Conservation (phyloP, 306 rosid species). For the Cicer judaicum region DNA sequence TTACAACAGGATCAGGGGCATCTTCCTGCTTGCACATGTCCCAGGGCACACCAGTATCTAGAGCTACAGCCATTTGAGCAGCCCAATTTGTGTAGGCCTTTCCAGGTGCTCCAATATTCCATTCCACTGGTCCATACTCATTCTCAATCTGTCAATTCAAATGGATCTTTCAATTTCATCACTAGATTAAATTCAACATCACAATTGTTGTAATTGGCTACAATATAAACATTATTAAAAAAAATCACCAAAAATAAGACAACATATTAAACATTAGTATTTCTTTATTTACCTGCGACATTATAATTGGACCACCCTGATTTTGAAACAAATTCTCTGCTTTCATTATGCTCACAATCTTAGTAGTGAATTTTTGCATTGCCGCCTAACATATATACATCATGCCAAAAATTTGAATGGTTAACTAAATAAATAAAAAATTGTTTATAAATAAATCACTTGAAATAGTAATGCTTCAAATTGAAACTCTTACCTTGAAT, state of each 20-base stretch:
- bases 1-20: constrained; percentile 91
- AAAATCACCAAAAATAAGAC: not conserved
- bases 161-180: not conserved
- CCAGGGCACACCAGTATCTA: constrained; percentile 88
- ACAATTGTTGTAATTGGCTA: not conserved
- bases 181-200: not conserved
- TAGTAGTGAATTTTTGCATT: constrained; percentile 85
- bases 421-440: not conserved
- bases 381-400: constrained; percentile 66
- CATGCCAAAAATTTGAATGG: constrained; percentile 27
- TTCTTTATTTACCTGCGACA: constrained; percentile 76
- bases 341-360: constrained; percentile 84
- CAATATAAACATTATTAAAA: constrained; percentile 8
- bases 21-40: constrained; percentile 90
- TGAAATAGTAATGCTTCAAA: not conserved
- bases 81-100: constrained; percentile 83
- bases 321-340: constrained; percentile 73
- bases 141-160: constrained; percentile 76
- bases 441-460: not conserved
- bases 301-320: constrained; percentile 95
- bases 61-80: constrained; percentile 81
- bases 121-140: constrained; percentile 73
- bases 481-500: constrained; percentile 69
- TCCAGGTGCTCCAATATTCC: constrained; percentile 73
- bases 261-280: not conserved